Percentiles rank a stretch among this genome's conserved stretches.
Evolutionary conservation across 768 basidiomycete genomes (phyloP).

Genomic region (Suillus sp.): DNA sequence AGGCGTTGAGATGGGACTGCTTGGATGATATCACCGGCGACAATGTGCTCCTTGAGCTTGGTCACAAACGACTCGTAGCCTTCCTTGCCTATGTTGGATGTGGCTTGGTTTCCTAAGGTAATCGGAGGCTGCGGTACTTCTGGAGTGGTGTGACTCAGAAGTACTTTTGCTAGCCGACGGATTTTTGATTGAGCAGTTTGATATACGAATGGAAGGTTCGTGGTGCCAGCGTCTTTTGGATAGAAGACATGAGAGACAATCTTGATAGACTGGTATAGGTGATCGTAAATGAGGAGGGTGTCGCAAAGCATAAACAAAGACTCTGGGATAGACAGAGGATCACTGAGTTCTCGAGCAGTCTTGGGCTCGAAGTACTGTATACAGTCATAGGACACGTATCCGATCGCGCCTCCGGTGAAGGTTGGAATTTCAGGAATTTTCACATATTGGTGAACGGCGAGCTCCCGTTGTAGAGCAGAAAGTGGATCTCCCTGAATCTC

Average conservation of each 20-base stretch:
- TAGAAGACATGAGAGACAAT: conserved; percentile 95
- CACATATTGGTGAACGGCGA: conserved; percentile 85
- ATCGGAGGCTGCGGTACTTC: conserved; percentile 69
- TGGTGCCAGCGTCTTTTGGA: conserved; percentile 64
- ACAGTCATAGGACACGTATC: conserved; percentile 96
- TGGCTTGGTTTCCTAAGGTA: conserved; percentile 63
- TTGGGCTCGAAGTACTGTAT: conserved; percentile 97
- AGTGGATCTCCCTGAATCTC: conserved; percentile 88
- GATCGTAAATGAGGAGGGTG: conserved; percentile 95
- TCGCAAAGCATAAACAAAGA: conserved; percentile 97
- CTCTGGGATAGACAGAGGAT: conserved; percentile 88
- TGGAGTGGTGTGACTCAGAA: conserved; percentile 53
- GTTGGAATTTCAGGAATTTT: conserved; percentile 90
- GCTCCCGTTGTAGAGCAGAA: conserved; percentile 78
- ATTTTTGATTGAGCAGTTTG: conserved; percentile 84
- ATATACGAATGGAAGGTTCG: conserved; percentile 83
- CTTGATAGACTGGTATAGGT: conserved; percentile 93
- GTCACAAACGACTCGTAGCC: conserved; percentile 94
- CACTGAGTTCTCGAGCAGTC: conserved; percentile 73
- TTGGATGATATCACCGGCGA: conserved; percentile 98
- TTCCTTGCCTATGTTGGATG: conserved; percentile 90
- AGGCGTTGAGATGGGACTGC: conserved; percentile 96
- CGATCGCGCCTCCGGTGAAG: conserved; percentile 96
- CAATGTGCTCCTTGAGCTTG: conserved; percentile 88
- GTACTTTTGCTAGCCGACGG: conserved; percentile 72